Percentiles rank a stretch among this genome's conserved stretches.
Evolutionary conservation across 805 yeast genomes (phyloP).

Genomic region (Saturnispora diversa): DNA sequence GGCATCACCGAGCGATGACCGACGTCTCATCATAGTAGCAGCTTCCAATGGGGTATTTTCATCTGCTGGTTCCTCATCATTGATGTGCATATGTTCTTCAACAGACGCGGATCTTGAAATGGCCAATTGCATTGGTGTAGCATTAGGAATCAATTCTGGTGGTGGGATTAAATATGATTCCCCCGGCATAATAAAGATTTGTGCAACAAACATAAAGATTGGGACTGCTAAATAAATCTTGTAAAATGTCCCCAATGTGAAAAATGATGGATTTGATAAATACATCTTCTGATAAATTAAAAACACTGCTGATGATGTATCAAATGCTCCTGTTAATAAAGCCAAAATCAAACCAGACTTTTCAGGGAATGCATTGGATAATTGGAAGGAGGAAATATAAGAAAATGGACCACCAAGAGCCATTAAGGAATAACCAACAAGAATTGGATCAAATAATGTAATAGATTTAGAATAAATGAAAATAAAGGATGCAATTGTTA

Average conservation of each 20-base stretch:
- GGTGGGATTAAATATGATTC: conserved; percentile 43
- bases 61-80: conserved; percentile 8
- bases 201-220: conserved; percentile 38
- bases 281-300: conserved; percentile 39
- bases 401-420: conserved; percentile 55
- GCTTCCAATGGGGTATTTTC: conserved; percentile 17
- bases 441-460: conserved; percentile 39
- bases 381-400: conserved; percentile 47
- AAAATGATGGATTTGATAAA: conserved; percentile 26
- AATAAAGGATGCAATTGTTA: conserved; percentile 37
- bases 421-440: conserved; percentile 43
- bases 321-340: conserved; percentile 50
- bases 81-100: conserved; percentile 20
- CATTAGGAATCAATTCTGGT: conserved; percentile 28
- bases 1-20: conserved; percentile 52
- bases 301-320: conserved; percentile 50
- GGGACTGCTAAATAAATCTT: conserved; percentile 43
- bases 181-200: conserved; percentile 40
- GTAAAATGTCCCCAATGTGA: conserved; percentile 38
- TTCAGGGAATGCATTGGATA: conserved; percentile 48
- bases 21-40: conserved; percentile 25
- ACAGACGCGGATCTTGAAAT: conserved; percentile 25
- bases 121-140: conserved; percentile 23
- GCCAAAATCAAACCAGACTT: conserved; percentile 47
- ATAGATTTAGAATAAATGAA: conserved; percentile 35